These are phyloP conservation scores for Pestalotiopsis fici DNA, from an alignment of 2,329 filamentous ascomycete species.

Conservation along the genomic window DNA sequence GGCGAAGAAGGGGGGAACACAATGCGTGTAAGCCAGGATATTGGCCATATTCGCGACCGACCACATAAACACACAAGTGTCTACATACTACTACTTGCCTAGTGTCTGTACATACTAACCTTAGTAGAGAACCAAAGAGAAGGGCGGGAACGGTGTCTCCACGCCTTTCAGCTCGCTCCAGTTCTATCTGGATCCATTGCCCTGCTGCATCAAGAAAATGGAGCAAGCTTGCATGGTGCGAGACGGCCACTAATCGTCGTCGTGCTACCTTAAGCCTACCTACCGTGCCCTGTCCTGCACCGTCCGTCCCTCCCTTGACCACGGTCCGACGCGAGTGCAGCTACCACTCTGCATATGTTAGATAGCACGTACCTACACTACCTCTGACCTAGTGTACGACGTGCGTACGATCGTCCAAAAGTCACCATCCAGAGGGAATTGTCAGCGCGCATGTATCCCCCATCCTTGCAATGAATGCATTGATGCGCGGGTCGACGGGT, in stretches of 20 bases:
- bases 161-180: background rate
- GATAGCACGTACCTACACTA: background rate
- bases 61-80: too few species aligned
- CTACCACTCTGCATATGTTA: constrained; percentile 7
- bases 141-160: background rate
- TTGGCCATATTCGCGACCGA: background rate
- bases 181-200: constrained; percentile 3
- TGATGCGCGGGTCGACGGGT: background rate
- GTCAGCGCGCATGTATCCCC: background rate
- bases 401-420: constrained; percentile 11
- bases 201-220: constrained; percentile 9
- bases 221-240: background rate
- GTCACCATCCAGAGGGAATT: background rate
- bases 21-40: background rate
- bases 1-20: background rate
- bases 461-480: background rate
- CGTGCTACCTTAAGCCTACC: background rate
- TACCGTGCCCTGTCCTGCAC: constrained; percentile 9
- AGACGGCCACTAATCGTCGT: background rate
- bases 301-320: constrained; percentile 29
- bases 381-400: background rate
- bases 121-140: background rate
- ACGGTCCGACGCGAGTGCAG: constrained; percentile 34
- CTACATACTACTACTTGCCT: too few species aligned
- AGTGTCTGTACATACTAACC: too few species aligned